Evolutionary conservation across 2,329 filamentous ascomycete genomes (phyloP).

Genomic region (Stagonosporopsis rhizophila): DNA sequence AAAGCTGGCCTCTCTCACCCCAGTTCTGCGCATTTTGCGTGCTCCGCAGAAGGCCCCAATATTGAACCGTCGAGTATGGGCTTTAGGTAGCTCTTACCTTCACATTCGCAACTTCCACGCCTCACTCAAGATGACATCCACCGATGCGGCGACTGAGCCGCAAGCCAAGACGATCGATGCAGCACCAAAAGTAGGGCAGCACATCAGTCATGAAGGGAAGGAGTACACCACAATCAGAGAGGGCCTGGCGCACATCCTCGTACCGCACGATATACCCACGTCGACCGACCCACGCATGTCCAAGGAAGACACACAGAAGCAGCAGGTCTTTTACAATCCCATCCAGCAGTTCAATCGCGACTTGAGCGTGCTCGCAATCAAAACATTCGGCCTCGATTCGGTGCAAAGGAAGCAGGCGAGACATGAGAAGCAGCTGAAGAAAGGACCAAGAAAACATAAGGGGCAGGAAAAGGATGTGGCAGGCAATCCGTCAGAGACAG

Average conservation of each 20-base stretch:
- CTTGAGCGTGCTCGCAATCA: conserved; percentile 89
- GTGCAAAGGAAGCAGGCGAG: conserved; percentile 57
- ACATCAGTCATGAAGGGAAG: conserved; percentile 56
- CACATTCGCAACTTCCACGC: conserved; percentile 26
- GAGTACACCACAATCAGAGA: conserved; percentile 69
- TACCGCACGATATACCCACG: conserved; percentile 61
- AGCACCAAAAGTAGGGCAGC: conserved; percentile 39
- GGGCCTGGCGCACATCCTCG: conserved; percentile 71
- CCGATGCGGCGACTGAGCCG: conserved; percentile 20
- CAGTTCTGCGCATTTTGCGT: conserved; percentile 29
- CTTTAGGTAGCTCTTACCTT: conserved; percentile 32
- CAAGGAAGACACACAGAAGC: conserved; percentile 63
- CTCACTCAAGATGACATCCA: conserved; percentile 28
- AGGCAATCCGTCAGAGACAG: conserved; percentile 2
- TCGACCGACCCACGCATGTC: conserved; percentile 57
- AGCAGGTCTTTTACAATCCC: conserved; percentile 95
- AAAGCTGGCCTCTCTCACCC: conserved; percentile 31
- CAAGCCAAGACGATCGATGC: conserved; percentile 35
- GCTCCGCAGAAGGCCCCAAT: conserved; percentile 25
- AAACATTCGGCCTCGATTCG: conserved; percentile 78
- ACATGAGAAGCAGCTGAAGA: conserved; percentile 52
- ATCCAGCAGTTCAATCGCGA: conserved; percentile 99
- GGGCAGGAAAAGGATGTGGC: conserved; percentile 19
- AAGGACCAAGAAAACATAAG: conserved; percentile 32
- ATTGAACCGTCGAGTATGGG: conserved; percentile 30